Evolutionary conservation across 352 stramenopile species (phyloP), one percentile per base, ranked within the genome.

Genomic region (Peronospora tabacina): DNA sequence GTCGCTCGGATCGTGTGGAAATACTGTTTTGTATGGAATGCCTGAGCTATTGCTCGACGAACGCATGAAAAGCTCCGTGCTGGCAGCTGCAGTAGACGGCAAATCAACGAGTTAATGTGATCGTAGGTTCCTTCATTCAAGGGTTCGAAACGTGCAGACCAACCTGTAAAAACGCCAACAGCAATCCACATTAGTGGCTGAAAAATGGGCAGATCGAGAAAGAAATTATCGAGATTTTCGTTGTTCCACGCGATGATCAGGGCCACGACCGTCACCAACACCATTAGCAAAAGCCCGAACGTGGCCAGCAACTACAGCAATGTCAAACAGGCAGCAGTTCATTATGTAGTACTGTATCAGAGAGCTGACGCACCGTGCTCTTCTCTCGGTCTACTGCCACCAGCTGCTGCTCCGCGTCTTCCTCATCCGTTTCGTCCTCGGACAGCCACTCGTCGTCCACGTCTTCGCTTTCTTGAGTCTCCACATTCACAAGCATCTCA

Each of bases 161-260:
- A 36, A 87, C 76, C 76, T 38, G 75, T 81, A 44, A 91, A 80
- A 51, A 91, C 82, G 29, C 81, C 81, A 13, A 90, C 56, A 6
- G 78, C 75, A 47, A 91, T 72, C 78, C 80, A 89, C 67, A 90
- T 75, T 10, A 91, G 65, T 15, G 81, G 81, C 41, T 76, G 63
- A 46, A 88, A 91, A 74, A 91, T 84, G 11, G 77, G 75, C 37
- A 88, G 52, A 20, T 88, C 68, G 17, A 68, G 29, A 0, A 75
- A 59, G 22, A 66, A 73, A 39, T 42, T 15, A 3, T 40, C 26
- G 7, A 58, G 0, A n/a, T 77, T 52, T 9, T 84, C 72, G 34
- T 55, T 83, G 28, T 63, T 72, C 75, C 73, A 87, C 26, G 67
- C 51, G 10, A 89, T 52, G 9, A 85, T 47, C 22, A 82, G 55